Base-by-base conservation (phyloP, 2,329 filamentous ascomycete genomes). In the Pyrenophora tritici-repentis region DNA sequence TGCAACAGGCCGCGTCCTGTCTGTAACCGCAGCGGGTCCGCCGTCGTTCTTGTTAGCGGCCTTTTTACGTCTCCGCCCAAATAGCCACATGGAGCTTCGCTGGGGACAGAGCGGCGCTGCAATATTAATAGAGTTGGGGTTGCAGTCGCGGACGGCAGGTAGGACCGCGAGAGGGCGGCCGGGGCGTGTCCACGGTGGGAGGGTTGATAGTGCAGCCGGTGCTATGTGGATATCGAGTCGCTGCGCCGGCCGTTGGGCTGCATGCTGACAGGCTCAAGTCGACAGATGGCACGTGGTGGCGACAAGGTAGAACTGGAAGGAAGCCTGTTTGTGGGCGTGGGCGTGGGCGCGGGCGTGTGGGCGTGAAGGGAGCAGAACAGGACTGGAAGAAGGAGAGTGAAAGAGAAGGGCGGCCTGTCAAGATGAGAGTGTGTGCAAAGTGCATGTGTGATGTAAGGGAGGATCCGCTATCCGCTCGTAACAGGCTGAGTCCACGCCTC, bases 61-160 rank as follows among this genome's bases (percentile, higher is more conserved):
- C 75, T 86, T 86, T 74, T 85, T 86, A 75, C 83, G 86, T 76
- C 82, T 87, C 68, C 87, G 86, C 75, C 86, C 82, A 75, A 95
- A 96, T 55, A 87, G 89, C 91, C 90, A 95, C 89, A 93, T 93
- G 53, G 59, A 50, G 34, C 42, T 34, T 32, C 18, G 53, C 34
- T 38, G 38, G 24, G 33, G 46, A 44, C 34, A 42, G 45, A 42
- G 50, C 50, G 43, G 38, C 22, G 53, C 43, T 43, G 42, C 13
- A 14, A 31, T 32, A 41, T 31, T 8, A 20, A 31, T 26, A 43
- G 12, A 18, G 9, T 29, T 10, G 24, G 13, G 47, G 41, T 40
- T 37, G 50, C 52, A 37, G 52, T 51, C 49, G 49, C 51, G 44
- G 51, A 37, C 18, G 42, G 16, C 29, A 47, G 35, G 43, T 17